Evolutionary conservation across 1,139 yeast genomes (phyloP).

Genomic region (Dujonia santamariae): DNA sequence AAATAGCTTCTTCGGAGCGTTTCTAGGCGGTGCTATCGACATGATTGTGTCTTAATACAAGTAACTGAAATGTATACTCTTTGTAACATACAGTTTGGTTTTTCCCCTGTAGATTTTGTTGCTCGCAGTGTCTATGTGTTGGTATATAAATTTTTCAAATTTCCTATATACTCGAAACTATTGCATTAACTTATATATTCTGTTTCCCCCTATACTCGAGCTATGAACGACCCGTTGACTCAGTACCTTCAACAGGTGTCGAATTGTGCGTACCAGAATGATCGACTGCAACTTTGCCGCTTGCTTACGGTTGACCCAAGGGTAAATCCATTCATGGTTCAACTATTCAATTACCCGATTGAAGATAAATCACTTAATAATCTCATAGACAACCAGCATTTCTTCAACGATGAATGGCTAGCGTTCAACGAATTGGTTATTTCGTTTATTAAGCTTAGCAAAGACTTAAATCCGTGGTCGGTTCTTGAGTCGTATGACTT

Average conservation of each 20-base stretch:
- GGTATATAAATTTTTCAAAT: no score
- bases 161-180: no score
- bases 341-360: slow-evolving; percentile 1
- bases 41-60: no score
- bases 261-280: neutral
- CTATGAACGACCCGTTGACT: neutral
- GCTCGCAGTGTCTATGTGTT: no score
- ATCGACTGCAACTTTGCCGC: neutral
- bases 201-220: no score
- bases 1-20: no score
- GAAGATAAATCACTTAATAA: slow-evolving; percentile 10
- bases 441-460: slow-evolving; percentile 49
- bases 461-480: slow-evolving; percentile 61
- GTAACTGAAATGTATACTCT: no score
- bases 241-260: neutral
- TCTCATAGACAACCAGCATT: slow-evolving; percentile 30
- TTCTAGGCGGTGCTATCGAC: no score
- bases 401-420: slow-evolving; percentile 39
- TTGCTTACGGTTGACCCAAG: slow-evolving; percentile 9
- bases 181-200: no score
- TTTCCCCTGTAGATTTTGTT: no score
- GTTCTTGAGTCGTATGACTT: slow-evolving; percentile 56
- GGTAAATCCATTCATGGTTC: slow-evolving; percentile 13
- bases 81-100: no score
- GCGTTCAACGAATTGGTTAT: slow-evolving; percentile 52